Base-by-base conservation (phyloP, 305 asterid species). In the Withania somnifera region DNA sequence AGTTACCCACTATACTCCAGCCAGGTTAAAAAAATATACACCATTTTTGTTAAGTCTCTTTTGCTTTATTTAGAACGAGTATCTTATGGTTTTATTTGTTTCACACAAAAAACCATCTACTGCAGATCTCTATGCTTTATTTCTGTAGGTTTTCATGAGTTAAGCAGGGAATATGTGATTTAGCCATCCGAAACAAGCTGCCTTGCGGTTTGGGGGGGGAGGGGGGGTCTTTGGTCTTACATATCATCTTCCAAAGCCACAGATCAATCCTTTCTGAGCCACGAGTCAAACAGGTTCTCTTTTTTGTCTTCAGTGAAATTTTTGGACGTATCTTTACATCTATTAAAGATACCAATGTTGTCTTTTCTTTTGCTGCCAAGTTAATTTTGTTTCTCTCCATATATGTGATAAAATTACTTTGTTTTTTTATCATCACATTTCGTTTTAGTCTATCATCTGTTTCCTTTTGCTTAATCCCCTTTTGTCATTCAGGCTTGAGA, bases 401-500 rank as follows among this genome's bases (percentile, higher is more conserved):
- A 13, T 61, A 11, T 61, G 6, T 26, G 34, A 61, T 24, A 61
- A 28, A 61, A 30, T 61, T 22, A 40, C 5, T 10, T n/a, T 68
- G 20, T 60, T 38, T 69, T 13, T 54, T 34, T 1, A n/a, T 36
- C 53, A 69, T 69, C 3, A 69, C 78, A 38, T n/a, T 19, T 73
- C 58, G 13, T 13, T 13, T 6, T 73, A 6, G 22, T 15, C 36
- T 78, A 4, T 38, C 56, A 38, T 58, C 69, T 78, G 34, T 54
- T 52, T 54, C 42, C 52, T 36, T 51, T 77, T 17, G 57, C 11
- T 78, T 77, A 54, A 28, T 34, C 68, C 30, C 69, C 58, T 50
- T 81, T 80, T 80, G 64, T 30, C 63, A 36, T 42, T 77, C 91
- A 97, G 99, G 91, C 83, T 94, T 73, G 94, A 93, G 83, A 86